Evolutionary conservation across 2,329 filamentous ascomycete genomes (phyloP).

Genomic region (Penicillium sp.): DNA sequence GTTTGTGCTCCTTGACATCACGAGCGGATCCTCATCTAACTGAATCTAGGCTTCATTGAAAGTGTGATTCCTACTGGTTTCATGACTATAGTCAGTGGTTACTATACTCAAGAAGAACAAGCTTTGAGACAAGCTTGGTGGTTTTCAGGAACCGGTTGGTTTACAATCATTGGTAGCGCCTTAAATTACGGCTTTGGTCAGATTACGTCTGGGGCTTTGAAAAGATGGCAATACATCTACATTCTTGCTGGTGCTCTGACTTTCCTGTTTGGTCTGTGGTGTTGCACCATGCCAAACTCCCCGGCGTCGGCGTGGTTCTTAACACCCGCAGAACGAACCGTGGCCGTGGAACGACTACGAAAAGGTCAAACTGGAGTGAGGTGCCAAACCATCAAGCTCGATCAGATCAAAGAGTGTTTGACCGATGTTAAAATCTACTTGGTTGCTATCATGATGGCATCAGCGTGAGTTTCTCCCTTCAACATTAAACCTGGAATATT

Average conservation of each 20-base stretch:
- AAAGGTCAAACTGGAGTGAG: conserved; percentile 65
- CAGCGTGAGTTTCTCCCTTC: conserved; percentile 47
- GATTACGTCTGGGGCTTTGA: conserved; percentile 56
- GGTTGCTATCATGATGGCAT: conserved; percentile 68
- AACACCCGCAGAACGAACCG: conserved; percentile 61
- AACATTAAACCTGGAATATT: neutral
- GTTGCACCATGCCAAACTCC: conserved; percentile 67
- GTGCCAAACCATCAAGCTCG: conserved; percentile 61
- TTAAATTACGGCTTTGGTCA: conserved; percentile 71
- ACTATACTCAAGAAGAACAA: conserved; percentile 68
- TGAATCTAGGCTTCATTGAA: conserved; percentile 55
- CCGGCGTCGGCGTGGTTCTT: conserved; percentile 71
- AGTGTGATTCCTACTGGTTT: conserved; percentile 67
- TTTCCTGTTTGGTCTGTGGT: conserved; percentile 64
- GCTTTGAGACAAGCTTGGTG: conserved; percentile 67
- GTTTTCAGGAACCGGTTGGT: conserved; percentile 61
- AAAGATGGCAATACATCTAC: conserved; percentile 72
- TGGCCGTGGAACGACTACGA: conserved; percentile 65
- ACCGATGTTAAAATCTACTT: conserved; percentile 66
- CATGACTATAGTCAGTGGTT: conserved; percentile 64
- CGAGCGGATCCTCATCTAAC: neutral
- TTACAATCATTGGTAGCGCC: conserved; percentile 64
- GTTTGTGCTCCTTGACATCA: conserved; percentile 11
- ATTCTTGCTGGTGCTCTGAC: conserved; percentile 65
- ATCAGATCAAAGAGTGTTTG: conserved; percentile 61